Evolutionary conservation across 805 yeast genomes (phyloP).

Genomic region (Metschnikowia continentalis): DNA sequence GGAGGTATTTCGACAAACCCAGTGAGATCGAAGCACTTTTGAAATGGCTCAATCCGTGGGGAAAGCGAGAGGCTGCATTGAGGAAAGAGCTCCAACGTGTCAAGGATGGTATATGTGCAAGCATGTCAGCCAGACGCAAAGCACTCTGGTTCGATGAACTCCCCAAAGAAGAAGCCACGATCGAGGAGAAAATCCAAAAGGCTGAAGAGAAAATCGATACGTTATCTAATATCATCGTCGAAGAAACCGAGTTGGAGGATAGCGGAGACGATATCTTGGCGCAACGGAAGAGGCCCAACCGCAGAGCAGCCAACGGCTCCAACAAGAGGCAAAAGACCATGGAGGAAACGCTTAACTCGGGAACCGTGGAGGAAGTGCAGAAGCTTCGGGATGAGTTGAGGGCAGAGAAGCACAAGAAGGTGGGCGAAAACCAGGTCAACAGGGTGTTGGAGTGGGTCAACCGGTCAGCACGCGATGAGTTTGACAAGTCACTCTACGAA

Average conservation of each 20-base stretch:
- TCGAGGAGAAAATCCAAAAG: slow-evolving; percentile 11
- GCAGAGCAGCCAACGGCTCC: slow-evolving; percentile 28
- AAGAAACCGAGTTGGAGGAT: slow-evolving; percentile 25
- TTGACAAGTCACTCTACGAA: slow-evolving; percentile 53
- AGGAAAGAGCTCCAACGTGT: slow-evolving; percentile 55
- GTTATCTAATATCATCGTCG: slow-evolving; percentile 5
- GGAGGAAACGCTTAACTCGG: slow-evolving; percentile 28
- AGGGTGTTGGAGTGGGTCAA: slow-evolving; percentile 62
- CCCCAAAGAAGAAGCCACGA: slow-evolving; percentile 26
- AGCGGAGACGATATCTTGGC: slow-evolving; percentile 22
- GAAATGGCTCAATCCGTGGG: slow-evolving; percentile 72
- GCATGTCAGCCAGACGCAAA: slow-evolving; percentile 57
- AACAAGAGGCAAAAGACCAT: slow-evolving; percentile 36
- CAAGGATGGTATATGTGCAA: slow-evolving; percentile 48
- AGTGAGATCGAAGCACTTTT: slow-evolving; percentile 55
- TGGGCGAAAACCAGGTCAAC: slow-evolving; percentile 37
- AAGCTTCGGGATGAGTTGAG: slow-evolving; percentile 24
- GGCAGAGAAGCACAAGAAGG: slow-evolving; percentile 28
- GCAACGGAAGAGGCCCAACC: slow-evolving; percentile 26
- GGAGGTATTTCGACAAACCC: slow-evolving; percentile 68
- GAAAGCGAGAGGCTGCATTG: slow-evolving; percentile 64
- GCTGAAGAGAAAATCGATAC: slow-evolving; percentile 7
- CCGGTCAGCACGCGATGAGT: slow-evolving; percentile 47
- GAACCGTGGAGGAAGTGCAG: slow-evolving; percentile 25
- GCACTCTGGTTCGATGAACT: slow-evolving; percentile 44